Percentiles rank a stretch among this genome's conserved stretches.
These are phyloP conservation scores for Fomitopsis serialis DNA, from an alignment of 768 basidiomycete genomes.

Conservation along the genomic window DNA sequence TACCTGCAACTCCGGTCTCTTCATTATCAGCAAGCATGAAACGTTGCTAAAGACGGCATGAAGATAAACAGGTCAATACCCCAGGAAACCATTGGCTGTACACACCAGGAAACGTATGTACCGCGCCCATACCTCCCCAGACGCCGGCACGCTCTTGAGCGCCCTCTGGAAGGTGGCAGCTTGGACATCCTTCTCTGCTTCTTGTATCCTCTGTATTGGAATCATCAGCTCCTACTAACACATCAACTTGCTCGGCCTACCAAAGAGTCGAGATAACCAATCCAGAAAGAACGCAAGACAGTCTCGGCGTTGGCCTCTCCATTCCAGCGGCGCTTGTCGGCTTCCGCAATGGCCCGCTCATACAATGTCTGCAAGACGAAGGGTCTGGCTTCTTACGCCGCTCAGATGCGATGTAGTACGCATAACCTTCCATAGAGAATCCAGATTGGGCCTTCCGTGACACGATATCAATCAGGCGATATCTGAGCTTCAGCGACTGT, in stretches of 20 bases:
- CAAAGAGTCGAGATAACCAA: constrained; percentile 63
- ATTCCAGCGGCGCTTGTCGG: constrained; percentile 50
- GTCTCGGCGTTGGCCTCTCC: constrained; percentile 55
- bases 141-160: constrained; percentile 66
- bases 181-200: constrained; percentile 37
- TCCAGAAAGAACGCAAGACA: constrained; percentile 63
- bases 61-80: too few relatives aligned
- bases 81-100: too few relatives aligned
- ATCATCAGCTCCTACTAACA: not conserved
- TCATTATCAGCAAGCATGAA: constrained; percentile 19
- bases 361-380: constrained; percentile 54
- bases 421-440: constrained; percentile 54
- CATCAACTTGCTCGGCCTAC: constrained; percentile 34
- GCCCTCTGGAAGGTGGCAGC: constrained; percentile 48
- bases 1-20: constrained; percentile 19
- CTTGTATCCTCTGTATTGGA: constrained; percentile 39
- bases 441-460: constrained; percentile 13
- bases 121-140: constrained; percentile 74
- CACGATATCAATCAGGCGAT: constrained; percentile 16
- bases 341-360: constrained; percentile 74
- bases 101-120: constrained; percentile 67
- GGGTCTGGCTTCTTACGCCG: constrained; percentile 52
- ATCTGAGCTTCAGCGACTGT: not conserved
- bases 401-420: constrained; percentile 59
- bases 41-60: constrained; percentile 47